Evolutionary conservation across 2,329 filamentous ascomycete genomes (phyloP), one percentile per base, ranked within the genome.

Genomic region (Ceratocystis variospora): DNA sequence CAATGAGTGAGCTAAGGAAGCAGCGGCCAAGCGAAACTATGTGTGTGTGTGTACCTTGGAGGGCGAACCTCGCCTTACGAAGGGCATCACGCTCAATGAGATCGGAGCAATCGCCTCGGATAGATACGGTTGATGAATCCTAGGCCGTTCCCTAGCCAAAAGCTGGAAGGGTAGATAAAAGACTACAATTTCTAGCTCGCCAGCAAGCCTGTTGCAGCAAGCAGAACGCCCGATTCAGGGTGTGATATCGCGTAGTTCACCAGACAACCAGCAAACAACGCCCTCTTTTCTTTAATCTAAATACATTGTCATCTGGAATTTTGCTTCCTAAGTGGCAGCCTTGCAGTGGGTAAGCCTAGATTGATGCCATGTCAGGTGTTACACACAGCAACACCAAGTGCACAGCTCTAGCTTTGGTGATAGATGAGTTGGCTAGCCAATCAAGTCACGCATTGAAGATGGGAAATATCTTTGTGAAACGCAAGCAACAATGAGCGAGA

Each of bases 181-280:
- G 22, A 50, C 46, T 50, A 22, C 46, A 3, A 50, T 50, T 22
- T n/a, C 46, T 0, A 41, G 12, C 3, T 41, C 37, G 37, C 3
- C 37, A 12, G 37, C 37, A 41, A 41, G 37, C 8, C 37, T 12
- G 37, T 12, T 41, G 6, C 25, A 28, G 48, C 7, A 53, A 53
- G 15, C 25, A 25, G 2, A 22, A 25, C 8, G 48, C 37, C 48
- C 25, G 22, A 53, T 25, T 22, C 22, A 25, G 19, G 12, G 17
- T n/a, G 8, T 3, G 5, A 59, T 33, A 31, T 31, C 33, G 53
- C 12, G 25, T 15, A 33, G 25, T 59, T 33, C 28, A 59, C 53
- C 28, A 33, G 53, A 59, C 53, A 59, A 59, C 53, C 53, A 59
- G 37, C 53, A 59, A 59, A 19, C 53, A 59, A 57, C 8, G 25